Base-by-base conservation (phyloP, 2,329 filamentous ascomycete species). In the Epichloe typhina region DNA sequence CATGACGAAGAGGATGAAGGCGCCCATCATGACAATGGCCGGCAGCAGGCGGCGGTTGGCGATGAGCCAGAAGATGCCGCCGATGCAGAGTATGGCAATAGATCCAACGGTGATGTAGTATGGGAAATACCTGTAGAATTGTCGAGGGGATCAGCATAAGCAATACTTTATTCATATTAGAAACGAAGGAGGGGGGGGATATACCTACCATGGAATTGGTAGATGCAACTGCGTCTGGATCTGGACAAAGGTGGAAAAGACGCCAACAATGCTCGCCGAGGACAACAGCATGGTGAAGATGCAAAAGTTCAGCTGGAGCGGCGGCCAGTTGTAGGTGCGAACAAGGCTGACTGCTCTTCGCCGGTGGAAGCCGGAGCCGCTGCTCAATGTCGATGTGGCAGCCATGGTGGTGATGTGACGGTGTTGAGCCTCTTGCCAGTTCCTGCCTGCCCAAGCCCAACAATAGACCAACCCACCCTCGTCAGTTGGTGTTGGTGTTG, bases 261-360 rank as follows among this genome's bases (percentile, higher is more conserved):
- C 73, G 49, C 81, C 82, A 40, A 85, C 70, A 54, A 83, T 76
- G 49, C 73, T 74, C 50, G 72, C 69, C 5, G 77, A 74, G 1
- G 78, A 73, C 4, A 80, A 69, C 11, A 84, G 68, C 75, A 84
- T 83, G 56, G 83, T 69, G 47, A 84, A 69, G 61, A 84, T 78
- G 79, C 82, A 84, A 47, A 84, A 66, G 61, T 83, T 83, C 52
- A 85, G 72, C 64, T 82, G 77, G 50, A 79, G 64, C n/a, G 79
- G 77, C 17, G 82, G 82, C 82, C 82, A 85, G 67, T 80, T 79
- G 70, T 84, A 85, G 41, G 74, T 75, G 60, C 77, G 76, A 4
- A 80, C 64, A 56, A 70, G 66, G 47, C 62, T 71, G 53, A 69
- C 60, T 39, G 69, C 57, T 50, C 68, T 69, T 42, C 70, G 69